Evolutionary conservation across 1,284 basidiomycete genomes (phyloP).

Genomic region (Ganoderma resinaceum): DNA sequence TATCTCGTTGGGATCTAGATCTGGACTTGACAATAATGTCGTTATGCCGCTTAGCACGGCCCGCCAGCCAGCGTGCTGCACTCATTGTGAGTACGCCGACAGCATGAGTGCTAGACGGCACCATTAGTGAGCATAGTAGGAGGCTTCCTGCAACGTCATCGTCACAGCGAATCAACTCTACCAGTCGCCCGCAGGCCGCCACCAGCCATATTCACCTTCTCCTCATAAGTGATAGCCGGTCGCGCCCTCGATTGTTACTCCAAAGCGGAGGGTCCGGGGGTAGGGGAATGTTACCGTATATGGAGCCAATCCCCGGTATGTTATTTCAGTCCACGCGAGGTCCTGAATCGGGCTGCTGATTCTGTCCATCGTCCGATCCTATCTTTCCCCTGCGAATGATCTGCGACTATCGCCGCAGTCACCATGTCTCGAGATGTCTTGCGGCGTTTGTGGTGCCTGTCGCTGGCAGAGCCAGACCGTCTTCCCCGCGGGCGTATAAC

Average conservation of each 20-base stretch:
- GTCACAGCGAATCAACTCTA: neutral
- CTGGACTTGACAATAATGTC: constrained; percentile 4
- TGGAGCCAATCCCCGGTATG: neutral
- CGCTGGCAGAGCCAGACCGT: neutral
- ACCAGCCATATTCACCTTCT: neutral
- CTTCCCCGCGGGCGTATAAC: neutral
- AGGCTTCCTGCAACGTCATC: constrained; percentile 25
- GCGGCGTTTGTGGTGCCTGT: neutral
- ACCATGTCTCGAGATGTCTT: neutral
- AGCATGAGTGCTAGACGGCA: constrained; percentile 17
- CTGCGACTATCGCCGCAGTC: neutral
- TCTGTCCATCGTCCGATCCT: neutral
- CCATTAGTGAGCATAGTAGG: constrained; percentile 23
- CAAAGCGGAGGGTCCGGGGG: neutral
- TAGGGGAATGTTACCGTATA: neutral
- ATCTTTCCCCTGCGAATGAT: neutral
- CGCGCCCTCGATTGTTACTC: neutral
- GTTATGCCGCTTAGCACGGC: neutral
- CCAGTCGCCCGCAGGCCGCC: neutral
- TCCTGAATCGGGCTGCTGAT: neutral
- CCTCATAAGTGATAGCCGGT: neutral
- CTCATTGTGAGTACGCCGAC: neutral
- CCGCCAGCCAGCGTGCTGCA: neutral
- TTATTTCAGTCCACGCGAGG: neutral
- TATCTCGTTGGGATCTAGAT: constrained; percentile 1